phyloP scores from a whole-genome alignment of 176 grass and related monocot species.

The Oryza coarctata region DNA sequence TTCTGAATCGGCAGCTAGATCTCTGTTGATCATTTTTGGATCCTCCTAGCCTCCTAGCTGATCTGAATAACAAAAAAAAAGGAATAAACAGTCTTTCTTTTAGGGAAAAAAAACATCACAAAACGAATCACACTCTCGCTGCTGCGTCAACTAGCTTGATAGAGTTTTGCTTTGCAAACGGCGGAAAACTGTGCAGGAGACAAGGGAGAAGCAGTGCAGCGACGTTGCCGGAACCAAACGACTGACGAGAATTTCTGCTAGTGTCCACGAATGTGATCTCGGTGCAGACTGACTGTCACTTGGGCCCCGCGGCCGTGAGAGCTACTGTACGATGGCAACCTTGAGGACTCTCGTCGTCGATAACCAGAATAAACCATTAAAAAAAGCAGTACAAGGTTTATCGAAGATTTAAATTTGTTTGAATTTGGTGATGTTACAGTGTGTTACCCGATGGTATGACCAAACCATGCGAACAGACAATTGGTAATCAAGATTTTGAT shows the following conservation, averaged over 20 bases:
- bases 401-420: too few species aligned
- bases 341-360: too few species aligned
- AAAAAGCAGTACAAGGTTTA: too few species aligned
- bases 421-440: too few species aligned
- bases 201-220: conserved; percentile 1
- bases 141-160: background rate
- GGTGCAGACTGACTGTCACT: background rate
- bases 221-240: background rate
- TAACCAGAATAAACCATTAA: too few species aligned
- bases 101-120: background rate
- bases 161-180: background rate
- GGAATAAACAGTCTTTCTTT: background rate
- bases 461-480: too few species aligned
- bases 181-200: background rate
- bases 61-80: background rate
- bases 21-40: background rate
- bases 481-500: too few species aligned
- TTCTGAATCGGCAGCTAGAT: background rate
- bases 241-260: background rate
- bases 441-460: too few species aligned
- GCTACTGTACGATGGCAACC: too few species aligned
- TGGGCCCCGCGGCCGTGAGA: too few species aligned
- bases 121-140: background rate
- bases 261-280: conserved; percentile 39
- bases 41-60: background rate